Conservation (phyloP, 805 yeast genomes). For the Wickerhamiella dianesei region DNA sequence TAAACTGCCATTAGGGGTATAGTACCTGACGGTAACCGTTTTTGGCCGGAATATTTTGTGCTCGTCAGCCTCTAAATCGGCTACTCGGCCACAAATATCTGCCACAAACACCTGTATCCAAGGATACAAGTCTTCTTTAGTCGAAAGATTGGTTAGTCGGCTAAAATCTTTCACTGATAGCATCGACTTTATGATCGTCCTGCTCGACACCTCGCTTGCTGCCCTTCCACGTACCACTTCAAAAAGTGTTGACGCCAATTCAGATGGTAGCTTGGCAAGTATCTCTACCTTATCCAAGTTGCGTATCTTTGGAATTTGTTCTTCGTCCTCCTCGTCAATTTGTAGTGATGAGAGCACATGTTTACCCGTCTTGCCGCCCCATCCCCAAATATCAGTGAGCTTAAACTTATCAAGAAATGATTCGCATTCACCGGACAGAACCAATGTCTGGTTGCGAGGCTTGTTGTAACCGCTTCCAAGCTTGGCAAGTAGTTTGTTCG, state of each 20-base stretch:
- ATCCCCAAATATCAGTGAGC: conserved; percentile 67
- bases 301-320: conserved; percentile 39
- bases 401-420: conserved; percentile 48
- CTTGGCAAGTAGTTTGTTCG: conserved; percentile 68
- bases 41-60: conserved; percentile 36
- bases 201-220: conserved; percentile 38
- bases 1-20: not conserved
- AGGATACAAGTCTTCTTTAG: conserved; percentile 42
- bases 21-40: conserved; percentile 34
- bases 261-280: conserved; percentile 29
- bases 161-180: conserved; percentile 72
- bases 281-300: conserved; percentile 32
- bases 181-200: conserved; percentile 70
- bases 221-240: conserved; percentile 52
- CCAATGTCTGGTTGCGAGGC: conserved; percentile 75
- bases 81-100: conserved; percentile 56
- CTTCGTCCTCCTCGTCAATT: conserved; percentile 31
- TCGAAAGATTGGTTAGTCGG: conserved; percentile 35
- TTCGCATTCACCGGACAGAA: conserved; percentile 36
- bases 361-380: conserved; percentile 84
- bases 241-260: conserved; percentile 42
- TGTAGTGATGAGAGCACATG: conserved; percentile 37
- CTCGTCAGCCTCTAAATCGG: conserved; percentile 61
- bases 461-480: conserved; percentile 74
- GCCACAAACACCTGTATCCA: conserved; percentile 81